Base-by-base conservation (phyloP, 2,329 filamentous ascomycete species). In the Paraconiothyrium brasiliense region DNA sequence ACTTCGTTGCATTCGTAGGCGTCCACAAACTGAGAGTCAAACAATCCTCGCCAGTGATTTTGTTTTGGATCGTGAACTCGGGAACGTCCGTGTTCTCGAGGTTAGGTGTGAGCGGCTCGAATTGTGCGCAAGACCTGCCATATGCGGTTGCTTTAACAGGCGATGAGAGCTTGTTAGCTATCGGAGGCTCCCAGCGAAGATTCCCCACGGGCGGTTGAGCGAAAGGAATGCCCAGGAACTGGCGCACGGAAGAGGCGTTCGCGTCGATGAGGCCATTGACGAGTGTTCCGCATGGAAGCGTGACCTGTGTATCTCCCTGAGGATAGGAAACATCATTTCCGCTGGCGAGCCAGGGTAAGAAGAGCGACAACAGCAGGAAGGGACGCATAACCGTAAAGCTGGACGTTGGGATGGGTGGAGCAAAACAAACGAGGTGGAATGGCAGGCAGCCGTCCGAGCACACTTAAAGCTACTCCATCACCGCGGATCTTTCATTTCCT, bases 1-100 rank as follows among this genome's bases (percentile, higher is more conserved):
- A 64, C 0, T 70, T 14, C 13, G 61, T 64, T 2, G 68, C 71
- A 1, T 69, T 64, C 2, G 70, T 62, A 11, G 79, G 79, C 6
- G 79, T 71, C 81, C 81, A 83, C 22, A 84, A 68, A 34, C 78
- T 79, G 6, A 83, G 65, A n/a, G 75, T 77, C 27, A 84, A 68
- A 61, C 82, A 84, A 63, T 84, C 81, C 61, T 82, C 80, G 3
- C 51, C 48, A 14, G 57, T 57, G 7, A 37, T 83, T 16, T 58
- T 58, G 32, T 59, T 47, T 30, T 30, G 22, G n/a, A 49, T 49
- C 7, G n/a, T 37, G 11, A 47, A 27, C 30, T 70, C 61, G 22
- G 62, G 63, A n/a, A 61, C 44, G 22, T 60, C 64, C n/a, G 34
- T 43, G 20, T 64, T 60, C 49, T 61, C 62, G 32, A 64, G 44